Conservation (phyloP, 2,329 filamentous ascomycete genomes). For the Talaromyces sp. region DNA sequence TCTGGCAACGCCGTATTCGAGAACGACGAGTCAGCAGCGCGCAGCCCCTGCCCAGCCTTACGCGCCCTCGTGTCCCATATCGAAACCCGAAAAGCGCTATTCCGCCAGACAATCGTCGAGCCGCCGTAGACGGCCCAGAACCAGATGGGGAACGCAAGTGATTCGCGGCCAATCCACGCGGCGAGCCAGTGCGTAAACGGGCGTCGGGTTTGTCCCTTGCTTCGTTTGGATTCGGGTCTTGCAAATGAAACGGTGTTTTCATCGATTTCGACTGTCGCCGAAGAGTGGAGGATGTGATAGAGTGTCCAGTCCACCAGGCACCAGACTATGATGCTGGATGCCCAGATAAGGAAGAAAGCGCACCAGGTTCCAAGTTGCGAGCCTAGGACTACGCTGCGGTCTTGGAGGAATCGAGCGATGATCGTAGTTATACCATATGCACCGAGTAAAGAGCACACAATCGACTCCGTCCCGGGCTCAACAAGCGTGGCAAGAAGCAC, state of each 20-base stretch:
- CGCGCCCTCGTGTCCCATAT: slow-evolving; percentile 73
- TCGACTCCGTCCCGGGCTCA: slow-evolving; percentile 84
- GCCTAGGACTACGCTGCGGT: slow-evolving; percentile 29
- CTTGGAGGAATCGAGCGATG: slow-evolving; percentile 55
- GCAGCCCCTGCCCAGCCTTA: slow-evolving; percentile 36
- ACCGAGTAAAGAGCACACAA: slow-evolving; percentile 77
- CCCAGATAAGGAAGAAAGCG: slow-evolving; percentile 62
- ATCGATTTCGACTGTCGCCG: slow-evolving; percentile 64
- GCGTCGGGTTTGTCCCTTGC: slow-evolving; percentile 39
- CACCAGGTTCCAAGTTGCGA: slow-evolving; percentile 61
- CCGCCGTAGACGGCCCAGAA: slow-evolving; percentile 84
- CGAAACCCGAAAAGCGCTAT: slow-evolving; percentile 72
- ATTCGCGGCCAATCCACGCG: slow-evolving; percentile 81
- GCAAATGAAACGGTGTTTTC: slow-evolving; percentile 71
- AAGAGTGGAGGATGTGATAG: slow-evolving; percentile 70
- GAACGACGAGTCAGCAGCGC: slow-evolving; percentile 18
- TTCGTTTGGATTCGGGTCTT: slow-evolving; percentile 36
- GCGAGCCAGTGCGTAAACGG: slow-evolving; percentile 66
- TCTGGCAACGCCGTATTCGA: slow-evolving; percentile 10
- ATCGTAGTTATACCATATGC: slow-evolving; percentile 69
- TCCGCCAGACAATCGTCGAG: slow-evolving; percentile 80
- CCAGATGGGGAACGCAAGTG: slow-evolving; percentile 84
- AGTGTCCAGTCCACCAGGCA: slow-evolving; percentile 68
- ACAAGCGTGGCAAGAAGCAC: slow-evolving; percentile 84
- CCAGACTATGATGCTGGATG: slow-evolving; percentile 63